A percentile compares a stretch with the other conserved stretches of the same genome.
These are phyloP conservation scores for Cyathus striatus DNA, from an alignment of 768 basidiomycete species.

Conservation along the genomic window DNA sequence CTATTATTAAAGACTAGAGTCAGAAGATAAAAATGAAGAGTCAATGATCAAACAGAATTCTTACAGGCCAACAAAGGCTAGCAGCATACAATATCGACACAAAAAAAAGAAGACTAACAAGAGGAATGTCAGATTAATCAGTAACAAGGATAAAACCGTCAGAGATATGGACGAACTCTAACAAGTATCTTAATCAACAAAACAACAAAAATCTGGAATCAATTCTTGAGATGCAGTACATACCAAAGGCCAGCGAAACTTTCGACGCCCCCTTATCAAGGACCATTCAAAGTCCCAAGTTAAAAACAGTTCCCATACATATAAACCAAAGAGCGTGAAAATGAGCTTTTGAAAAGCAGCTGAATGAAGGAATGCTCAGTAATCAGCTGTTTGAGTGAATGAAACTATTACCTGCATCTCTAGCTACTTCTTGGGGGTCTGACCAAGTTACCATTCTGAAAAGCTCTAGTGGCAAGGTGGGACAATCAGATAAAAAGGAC, in stretches of 20 bases:
- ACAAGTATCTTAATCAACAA: not conserved
- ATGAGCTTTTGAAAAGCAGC: constrained; percentile 57
- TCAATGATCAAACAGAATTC: constrained; percentile 12
- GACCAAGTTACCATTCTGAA: constrained; percentile 48
- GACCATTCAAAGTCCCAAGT: constrained; percentile 69
- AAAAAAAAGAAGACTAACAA: constrained; percentile 57
- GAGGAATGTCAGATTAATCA: not conserved
- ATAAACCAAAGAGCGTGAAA: constrained; percentile 60
- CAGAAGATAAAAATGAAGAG: not conserved
- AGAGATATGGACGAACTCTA: not conserved
- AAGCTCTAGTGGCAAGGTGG: not conserved
- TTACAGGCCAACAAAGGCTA: constrained; percentile 60
- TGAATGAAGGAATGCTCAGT: constrained; percentile 14
- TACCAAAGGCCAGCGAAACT: constrained; percentile 68
- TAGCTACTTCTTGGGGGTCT: constrained; percentile 34
- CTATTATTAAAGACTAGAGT: constrained; percentile 23
- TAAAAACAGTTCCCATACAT: constrained; percentile 61
- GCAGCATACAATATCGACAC: constrained; percentile 68
- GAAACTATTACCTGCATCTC: constrained; percentile 30
- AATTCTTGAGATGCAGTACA: constrained; percentile 15
- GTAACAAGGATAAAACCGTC: not conserved
- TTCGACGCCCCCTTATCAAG: constrained; percentile 48
- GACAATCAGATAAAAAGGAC: too few species aligned
- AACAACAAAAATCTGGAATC: not conserved
- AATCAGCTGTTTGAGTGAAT: not conserved